phyloP scores from a whole-genome alignment of 2,329 filamentous ascomycete species.

The Aureobasidium mangrovei region DNA sequence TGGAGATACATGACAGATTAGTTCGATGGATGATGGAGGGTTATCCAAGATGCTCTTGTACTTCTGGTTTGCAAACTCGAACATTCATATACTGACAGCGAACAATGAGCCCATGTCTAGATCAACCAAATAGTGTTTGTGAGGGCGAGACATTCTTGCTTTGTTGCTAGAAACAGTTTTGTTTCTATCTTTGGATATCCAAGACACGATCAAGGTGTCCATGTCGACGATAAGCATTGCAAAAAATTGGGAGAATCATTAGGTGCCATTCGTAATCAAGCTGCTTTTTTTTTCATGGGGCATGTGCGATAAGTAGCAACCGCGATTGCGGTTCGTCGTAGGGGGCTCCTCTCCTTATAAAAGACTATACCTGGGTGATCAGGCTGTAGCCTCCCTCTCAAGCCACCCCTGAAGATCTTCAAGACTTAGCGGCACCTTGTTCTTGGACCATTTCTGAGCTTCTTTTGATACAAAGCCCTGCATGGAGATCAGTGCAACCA shows the following conservation, averaged over 20 bases:
- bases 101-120: not conserved
- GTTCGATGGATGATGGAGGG: too few relatives aligned
- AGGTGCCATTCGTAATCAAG: too few relatives aligned
- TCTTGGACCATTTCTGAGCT: constrained; percentile 39
- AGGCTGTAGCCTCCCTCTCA: constrained; percentile 25
- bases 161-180: not conserved
- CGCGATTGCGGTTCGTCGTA: too few relatives aligned
- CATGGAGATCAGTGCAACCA: constrained; percentile 74
- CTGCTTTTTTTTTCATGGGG: too few relatives aligned
- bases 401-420: constrained; percentile 53
- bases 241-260: too few relatives aligned
- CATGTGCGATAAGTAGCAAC: too few relatives aligned
- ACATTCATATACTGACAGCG: not conserved
- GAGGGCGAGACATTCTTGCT: not conserved
- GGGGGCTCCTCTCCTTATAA: too few relatives aligned
- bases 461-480: constrained; percentile 58
- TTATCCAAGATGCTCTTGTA: too few relatives aligned
- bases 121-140: not conserved
- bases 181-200: not conserved
- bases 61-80: too few relatives aligned
- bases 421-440: constrained; percentile 51
- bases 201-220: not conserved
- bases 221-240: too few relatives aligned
- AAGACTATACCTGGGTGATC: too few relatives aligned
- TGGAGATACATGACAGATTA: not conserved